Percentiles rank a stretch among this genome's conserved stretches.
Evolutionary conservation across 148 eudicot species (phyloP).

Genomic region (Camellia granthamiana): DNA sequence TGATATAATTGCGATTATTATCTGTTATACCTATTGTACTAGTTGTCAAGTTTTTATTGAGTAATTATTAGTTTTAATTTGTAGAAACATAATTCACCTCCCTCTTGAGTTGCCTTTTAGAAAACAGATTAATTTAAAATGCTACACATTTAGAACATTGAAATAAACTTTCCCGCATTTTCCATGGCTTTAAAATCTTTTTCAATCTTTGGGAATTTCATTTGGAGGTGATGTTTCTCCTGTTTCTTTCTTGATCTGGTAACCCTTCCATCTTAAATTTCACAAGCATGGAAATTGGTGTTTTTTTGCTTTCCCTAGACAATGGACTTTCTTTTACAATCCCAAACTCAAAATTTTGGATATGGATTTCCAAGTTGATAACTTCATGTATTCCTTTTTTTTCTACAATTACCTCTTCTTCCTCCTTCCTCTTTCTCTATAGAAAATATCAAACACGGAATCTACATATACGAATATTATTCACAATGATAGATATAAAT

Average conservation of each 20-base stretch:
- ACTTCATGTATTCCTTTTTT: neutral
- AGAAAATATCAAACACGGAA: too few species aligned
- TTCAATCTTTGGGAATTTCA: neutral
- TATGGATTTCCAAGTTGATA: neutral
- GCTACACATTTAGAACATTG: too few species aligned
- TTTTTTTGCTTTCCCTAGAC: slow-evolving; percentile 8
- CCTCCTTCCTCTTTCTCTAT: neutral
- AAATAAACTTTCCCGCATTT: neutral
- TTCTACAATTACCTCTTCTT: too few species aligned
- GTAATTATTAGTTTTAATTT: too few species aligned
- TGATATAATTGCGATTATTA: too few species aligned
- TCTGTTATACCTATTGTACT: too few species aligned
- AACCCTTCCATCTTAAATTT: neutral
- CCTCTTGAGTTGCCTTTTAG: too few species aligned
- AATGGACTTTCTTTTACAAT: neutral
- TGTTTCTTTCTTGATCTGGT: slow-evolving; percentile 6
- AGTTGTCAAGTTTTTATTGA: too few species aligned
- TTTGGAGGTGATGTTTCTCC: neutral
- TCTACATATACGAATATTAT: too few species aligned
- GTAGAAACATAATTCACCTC: too few species aligned
- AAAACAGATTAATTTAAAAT: too few species aligned
- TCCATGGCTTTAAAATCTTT: neutral
- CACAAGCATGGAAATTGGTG: slow-evolving; percentile 20
- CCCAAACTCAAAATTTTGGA: slow-evolving; percentile 7
- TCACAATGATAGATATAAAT: too few species aligned